A percentile compares a stretch with the other conserved stretches of the same genome.
Evolutionary conservation across 1,284 basidiomycete species (phyloP).

Genomic region (Vanrija pseudolonga): DNA sequence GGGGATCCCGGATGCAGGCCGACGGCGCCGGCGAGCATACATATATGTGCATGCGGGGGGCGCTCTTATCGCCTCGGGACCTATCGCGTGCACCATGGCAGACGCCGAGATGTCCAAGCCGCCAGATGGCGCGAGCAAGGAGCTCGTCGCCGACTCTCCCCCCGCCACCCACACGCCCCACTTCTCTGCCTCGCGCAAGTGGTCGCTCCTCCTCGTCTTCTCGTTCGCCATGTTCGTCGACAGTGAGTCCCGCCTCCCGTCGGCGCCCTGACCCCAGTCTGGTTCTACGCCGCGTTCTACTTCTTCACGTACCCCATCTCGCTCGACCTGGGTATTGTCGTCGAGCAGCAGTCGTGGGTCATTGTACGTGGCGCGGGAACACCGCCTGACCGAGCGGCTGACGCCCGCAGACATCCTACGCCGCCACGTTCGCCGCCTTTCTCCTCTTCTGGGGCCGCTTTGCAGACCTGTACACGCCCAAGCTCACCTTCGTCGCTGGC

Average conservation of each 20-base stretch:
- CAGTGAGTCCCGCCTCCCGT: neutral
- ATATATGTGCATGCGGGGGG: too few species aligned
- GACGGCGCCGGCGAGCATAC: too few species aligned
- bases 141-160: too few species aligned
- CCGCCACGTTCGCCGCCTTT: conserved; percentile 31
- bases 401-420: conserved; percentile 19
- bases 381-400: neutral
- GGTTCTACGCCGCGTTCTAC: conserved; percentile 15
- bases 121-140: too few species aligned
- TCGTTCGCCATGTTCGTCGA: conserved; percentile 6
- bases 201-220: neutral
- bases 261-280: neutral
- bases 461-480: conserved; percentile 32
- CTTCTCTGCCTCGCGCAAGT: too few species aligned
- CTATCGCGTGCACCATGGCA: too few species aligned
- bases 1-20: too few species aligned
- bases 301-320: conserved; percentile 23
- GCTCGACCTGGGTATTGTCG: conserved; percentile 18
- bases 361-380: conserved; percentile 10
- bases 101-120: too few species aligned
- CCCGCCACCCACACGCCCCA: too few species aligned
- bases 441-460: conserved; percentile 36
- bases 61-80: too few species aligned
- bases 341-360: conserved; percentile 29
- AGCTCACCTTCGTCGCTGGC: conserved; percentile 23